Conservation (phyloP, 176 grass and related monocot genomes). For the Musa acuminata region DNA sequence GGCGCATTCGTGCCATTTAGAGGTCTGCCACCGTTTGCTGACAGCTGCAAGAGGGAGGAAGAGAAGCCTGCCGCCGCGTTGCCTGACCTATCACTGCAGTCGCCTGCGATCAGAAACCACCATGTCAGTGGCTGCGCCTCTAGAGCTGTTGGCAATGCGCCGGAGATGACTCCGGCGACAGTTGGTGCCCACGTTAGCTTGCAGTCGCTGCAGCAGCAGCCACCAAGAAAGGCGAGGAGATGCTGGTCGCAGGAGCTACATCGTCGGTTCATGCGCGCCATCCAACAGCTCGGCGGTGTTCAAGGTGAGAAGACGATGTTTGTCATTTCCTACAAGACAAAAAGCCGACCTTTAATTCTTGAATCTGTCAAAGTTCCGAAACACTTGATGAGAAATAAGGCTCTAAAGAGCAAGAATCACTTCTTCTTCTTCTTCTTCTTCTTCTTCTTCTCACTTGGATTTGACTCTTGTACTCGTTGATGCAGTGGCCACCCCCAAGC, state of each 20-base stretch:
- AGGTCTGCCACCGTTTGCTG: neutral
- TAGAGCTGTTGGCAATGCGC: neutral
- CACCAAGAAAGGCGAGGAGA: conserved; percentile 55
- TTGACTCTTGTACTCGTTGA: neutral
- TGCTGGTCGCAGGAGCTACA: conserved; percentile 94
- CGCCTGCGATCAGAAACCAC: neutral
- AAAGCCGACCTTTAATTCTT: neutral
- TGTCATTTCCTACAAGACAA: neutral
- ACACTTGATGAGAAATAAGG: neutral
- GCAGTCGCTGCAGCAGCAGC: conserved; percentile 13
- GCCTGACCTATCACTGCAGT: neutral
- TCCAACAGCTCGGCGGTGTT: conserved; percentile 61
- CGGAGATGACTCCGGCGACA: neutral
- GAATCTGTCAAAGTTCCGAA: neutral
- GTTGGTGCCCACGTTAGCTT: neutral
- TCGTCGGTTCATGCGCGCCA: conserved; percentile 61
- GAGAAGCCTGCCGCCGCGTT: neutral
- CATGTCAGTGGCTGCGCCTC: neutral
- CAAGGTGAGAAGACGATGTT: conserved; percentile 34
- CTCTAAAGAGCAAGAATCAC: too few species aligned
- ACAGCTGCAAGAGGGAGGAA: neutral
- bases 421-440: too few species aligned
- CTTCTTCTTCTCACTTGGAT: neutral
- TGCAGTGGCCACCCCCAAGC: conserved; percentile 84
- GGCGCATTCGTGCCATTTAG: conserved; percentile 16